Percentiles rank a stretch among this genome's conserved stretches.
Conservation (phyloP, 805 yeast species). For the Cyberlindnera mycetangii region DNA sequence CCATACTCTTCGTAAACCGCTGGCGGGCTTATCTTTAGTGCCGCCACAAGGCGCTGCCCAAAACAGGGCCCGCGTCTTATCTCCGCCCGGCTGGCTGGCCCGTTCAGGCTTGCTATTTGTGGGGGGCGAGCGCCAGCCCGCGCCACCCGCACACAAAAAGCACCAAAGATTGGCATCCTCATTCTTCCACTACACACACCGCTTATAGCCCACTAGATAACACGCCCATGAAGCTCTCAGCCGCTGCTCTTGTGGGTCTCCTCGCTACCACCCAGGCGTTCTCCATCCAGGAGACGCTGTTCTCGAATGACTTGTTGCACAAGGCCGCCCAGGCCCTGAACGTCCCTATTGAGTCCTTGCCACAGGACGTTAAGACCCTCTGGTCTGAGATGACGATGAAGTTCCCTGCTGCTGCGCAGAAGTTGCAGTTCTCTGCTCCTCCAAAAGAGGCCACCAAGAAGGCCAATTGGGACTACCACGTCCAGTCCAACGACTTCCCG, state of each 20-base stretch:
- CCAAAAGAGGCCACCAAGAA: constrained; percentile 42
- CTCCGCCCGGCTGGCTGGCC: background rate
- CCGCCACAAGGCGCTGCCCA: too few species aligned
- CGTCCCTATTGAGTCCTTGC: constrained; percentile 46
- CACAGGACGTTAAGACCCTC: constrained; percentile 45
- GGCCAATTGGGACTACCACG: constrained; percentile 37
- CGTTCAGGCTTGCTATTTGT: background rate
- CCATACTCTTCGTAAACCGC: too few species aligned
- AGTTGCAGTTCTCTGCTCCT: constrained; percentile 46
- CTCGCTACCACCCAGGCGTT: constrained; percentile 25
- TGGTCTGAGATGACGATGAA: constrained; percentile 64
- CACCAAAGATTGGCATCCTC: too few species aligned
- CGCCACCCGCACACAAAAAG: constrained; percentile 3
- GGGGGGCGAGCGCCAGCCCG: background rate
- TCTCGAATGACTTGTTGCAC: constrained; percentile 35
- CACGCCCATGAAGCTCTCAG: constrained; percentile 14
- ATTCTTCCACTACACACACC: background rate
- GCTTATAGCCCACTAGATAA: background rate
- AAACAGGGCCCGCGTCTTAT: background rate
- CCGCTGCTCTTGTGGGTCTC: constrained; percentile 28
- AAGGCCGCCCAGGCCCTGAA: constrained; percentile 51
- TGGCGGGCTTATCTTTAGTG: background rate
- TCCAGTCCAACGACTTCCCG: constrained; percentile 37
- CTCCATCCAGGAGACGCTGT: constrained; percentile 33
- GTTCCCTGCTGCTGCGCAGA: constrained; percentile 54